Evolutionary conservation across 805 yeast species (phyloP).

Genomic region (Candida khao-thaluensis): DNA sequence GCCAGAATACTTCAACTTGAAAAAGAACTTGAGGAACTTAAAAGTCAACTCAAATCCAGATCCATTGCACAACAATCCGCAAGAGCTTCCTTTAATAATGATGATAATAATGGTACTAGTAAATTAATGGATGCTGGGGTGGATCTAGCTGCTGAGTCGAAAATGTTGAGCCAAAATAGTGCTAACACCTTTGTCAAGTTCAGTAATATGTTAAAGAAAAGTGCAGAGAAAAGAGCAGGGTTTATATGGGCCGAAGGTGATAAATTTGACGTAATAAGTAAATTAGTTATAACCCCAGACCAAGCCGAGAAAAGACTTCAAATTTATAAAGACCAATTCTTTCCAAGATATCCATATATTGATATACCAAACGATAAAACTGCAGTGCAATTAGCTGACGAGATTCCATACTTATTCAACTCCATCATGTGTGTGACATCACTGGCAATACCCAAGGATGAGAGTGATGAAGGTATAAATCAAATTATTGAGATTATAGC

Average conservation of each 20-base stretch:
- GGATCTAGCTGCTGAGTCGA: slow-evolving; percentile 30
- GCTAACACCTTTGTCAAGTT: slow-evolving; percentile 37
- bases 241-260: slow-evolving; percentile 25
- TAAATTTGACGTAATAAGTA: slow-evolving; percentile 50
- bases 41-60: not conserved
- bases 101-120: not conserved
- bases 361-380: slow-evolving; percentile 46
- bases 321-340: slow-evolving; percentile 48
- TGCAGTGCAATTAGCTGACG: slow-evolving; percentile 47
- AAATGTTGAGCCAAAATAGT: slow-evolving; percentile 32
- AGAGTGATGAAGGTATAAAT: slow-evolving; percentile 38
- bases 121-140: not conserved
- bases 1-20: not conserved
- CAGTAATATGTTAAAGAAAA: slow-evolving; percentile 46
- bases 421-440: slow-evolving; percentile 65
- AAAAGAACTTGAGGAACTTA: not conserved
- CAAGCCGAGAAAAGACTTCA: slow-evolving; percentile 59
- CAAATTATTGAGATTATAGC: slow-evolving; percentile 54
- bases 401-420: slow-evolving; percentile 61
- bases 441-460: slow-evolving; percentile 30
- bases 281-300: slow-evolving; percentile 54
- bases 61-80: not conserved
- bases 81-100: not conserved
- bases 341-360: slow-evolving; percentile 56
- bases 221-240: slow-evolving; percentile 42